Conservation (phyloP, 495 filamentous ascomycete species). For the Pseudevernia furfuracea region DNA sequence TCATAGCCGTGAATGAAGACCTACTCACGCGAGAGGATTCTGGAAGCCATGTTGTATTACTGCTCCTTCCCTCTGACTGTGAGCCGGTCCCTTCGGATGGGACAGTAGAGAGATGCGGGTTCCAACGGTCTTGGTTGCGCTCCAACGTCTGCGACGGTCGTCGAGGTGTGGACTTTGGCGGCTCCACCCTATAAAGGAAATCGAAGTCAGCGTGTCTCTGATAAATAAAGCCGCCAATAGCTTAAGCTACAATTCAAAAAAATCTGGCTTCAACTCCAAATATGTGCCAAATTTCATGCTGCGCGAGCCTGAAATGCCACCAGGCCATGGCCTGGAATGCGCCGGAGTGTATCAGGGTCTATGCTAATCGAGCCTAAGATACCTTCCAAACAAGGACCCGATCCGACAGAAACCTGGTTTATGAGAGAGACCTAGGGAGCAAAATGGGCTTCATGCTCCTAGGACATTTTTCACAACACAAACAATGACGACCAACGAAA, state of each 20-base stretch:
- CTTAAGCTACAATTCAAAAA: background rate
- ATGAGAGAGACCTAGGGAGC: background rate
- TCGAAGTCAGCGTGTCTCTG: background rate
- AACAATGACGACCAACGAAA: too few species aligned
- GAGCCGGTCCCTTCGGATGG: slow-evolving; percentile 51
- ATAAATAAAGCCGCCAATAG: background rate
- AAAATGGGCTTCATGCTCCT: background rate
- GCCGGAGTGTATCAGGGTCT: background rate
- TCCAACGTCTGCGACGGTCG: slow-evolving; percentile 32
- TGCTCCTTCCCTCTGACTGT: slow-evolving; percentile 30
- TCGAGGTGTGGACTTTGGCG: slow-evolving; percentile 26
- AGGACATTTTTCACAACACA: background rate
- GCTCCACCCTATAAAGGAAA: slow-evolving; percentile 28
- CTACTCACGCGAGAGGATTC: slow-evolving; percentile 24
- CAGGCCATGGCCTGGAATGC: background rate
- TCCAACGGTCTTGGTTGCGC: slow-evolving; percentile 50
- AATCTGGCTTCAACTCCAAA: background rate
- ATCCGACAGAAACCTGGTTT: background rate
- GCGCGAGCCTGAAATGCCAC: background rate
- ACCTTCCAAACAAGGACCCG: too few species aligned
- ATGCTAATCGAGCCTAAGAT: background rate
- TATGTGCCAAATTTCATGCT: background rate
- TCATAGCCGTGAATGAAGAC: slow-evolving; percentile 25
- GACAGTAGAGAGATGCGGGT: slow-evolving; percentile 67
- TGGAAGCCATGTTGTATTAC: slow-evolving; percentile 18